A percentile compares a stretch with the other conserved stretches of the same genome.
Conservation (phyloP, 2,329 filamentous ascomycete genomes). For the Sporothrix inflata region DNA sequence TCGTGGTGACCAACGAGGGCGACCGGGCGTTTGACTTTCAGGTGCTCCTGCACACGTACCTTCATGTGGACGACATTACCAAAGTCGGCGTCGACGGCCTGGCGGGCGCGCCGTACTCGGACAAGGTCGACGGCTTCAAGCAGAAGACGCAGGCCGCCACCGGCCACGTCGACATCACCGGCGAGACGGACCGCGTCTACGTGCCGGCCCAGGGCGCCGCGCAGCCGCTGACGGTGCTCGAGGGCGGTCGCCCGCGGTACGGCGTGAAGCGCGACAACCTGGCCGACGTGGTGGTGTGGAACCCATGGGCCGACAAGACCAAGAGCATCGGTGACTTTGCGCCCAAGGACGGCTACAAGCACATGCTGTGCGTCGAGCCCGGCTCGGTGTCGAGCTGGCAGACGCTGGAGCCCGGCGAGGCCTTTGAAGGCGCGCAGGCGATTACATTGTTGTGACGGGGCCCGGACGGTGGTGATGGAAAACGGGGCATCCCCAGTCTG, state of each 20-base stretch:
- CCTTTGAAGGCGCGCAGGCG: conserved; percentile 64
- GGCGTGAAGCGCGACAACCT: conserved; percentile 82
- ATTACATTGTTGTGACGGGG: conserved; percentile 44
- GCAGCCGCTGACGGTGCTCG: conserved; percentile 61
- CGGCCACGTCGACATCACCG: conserved; percentile 66
- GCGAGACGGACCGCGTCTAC: conserved; percentile 90
- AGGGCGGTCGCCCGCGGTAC: conserved; percentile 67
- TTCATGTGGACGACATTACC: conserved; percentile 78
- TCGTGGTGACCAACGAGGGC: conserved; percentile 89
- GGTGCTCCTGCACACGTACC: conserved; percentile 88
- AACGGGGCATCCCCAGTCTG: neutral
- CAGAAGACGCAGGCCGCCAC: conserved; percentile 65
- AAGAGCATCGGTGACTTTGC: conserved; percentile 82
- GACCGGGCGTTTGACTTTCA: conserved; percentile 85
- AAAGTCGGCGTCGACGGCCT: conserved; percentile 75
- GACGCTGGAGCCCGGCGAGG: conserved; percentile 77
- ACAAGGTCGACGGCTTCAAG: conserved; percentile 74
- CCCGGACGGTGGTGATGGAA: neutral
- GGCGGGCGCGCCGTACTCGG: conserved; percentile 73
- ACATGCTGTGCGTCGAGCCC: conserved; percentile 94
- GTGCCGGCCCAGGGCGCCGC: conserved; percentile 66
- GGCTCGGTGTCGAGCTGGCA: conserved; percentile 82
- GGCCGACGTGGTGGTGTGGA: conserved; percentile 91
- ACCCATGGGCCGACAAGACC: conserved; percentile 89
- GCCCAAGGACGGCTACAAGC: conserved; percentile 86